Evolutionary conservation across 352 stramenopile species (phyloP).

Genomic region (Phytophthora constricta): DNA sequence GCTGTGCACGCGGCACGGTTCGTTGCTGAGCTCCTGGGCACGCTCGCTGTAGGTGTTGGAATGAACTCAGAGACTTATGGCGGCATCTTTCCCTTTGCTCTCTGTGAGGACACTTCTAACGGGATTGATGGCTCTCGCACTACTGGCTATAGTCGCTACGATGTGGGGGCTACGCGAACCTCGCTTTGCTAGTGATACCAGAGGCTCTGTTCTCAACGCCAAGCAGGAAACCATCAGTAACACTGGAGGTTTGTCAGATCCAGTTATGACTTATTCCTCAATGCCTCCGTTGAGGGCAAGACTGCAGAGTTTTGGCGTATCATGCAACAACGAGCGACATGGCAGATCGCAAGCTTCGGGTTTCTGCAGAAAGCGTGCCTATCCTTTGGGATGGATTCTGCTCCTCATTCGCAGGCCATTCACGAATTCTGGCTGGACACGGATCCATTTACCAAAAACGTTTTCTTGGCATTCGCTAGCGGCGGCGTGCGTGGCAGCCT

Average conservation of each 20-base stretch:
- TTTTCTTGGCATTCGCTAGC: slow-evolving; percentile 65
- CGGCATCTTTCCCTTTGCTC: slow-evolving; percentile 58
- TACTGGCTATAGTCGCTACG: slow-evolving; percentile 44
- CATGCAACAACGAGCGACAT: slow-evolving; percentile 68
- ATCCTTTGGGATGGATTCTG: slow-evolving; percentile 63
- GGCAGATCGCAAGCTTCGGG: slow-evolving; percentile 73
- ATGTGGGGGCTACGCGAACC: slow-evolving; percentile 50
- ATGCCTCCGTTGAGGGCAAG: slow-evolving; percentile 24
- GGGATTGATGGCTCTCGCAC: slow-evolving; percentile 39
- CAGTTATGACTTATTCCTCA: slow-evolving; percentile 21
- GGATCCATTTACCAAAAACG: slow-evolving; percentile 65
- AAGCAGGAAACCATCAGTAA: neutral
- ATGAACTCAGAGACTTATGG: slow-evolving; percentile 69
- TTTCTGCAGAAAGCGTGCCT: slow-evolving; percentile 69
- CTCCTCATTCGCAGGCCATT: slow-evolving; percentile 54
- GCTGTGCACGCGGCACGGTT: slow-evolving; percentile 73
- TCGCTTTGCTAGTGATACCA: neutral
- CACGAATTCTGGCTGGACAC: slow-evolving; percentile 68
- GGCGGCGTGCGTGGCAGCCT: slow-evolving; percentile 57
- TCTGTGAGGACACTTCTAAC: slow-evolving; percentile 49
- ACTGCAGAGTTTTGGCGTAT: slow-evolving; percentile 60
- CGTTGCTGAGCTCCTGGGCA: slow-evolving; percentile 57
- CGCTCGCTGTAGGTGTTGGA: slow-evolving; percentile 55
- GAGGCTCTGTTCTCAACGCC: neutral
- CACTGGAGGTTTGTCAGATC: neutral